Base-by-base conservation (phyloP, 306 rosid species). In the Malus domestica region DNA sequence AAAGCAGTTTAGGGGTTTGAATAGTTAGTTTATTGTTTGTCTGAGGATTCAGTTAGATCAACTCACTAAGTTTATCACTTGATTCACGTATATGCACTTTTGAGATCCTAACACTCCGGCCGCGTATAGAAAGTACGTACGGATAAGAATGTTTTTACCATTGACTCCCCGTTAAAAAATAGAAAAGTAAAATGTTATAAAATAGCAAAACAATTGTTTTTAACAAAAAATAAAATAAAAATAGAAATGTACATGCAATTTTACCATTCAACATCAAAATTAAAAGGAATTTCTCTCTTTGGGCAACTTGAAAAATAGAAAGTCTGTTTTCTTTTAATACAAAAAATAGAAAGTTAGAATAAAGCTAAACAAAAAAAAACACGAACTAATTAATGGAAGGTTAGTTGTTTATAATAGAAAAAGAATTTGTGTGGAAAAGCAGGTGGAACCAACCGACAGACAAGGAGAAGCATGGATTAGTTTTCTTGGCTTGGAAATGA, bases 401-500 rank as follows among this genome's bases (percentile, higher is more conserved):
- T 58, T 54, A 54, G 5, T 62, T 27, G 18, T 62, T 32, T 62
- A 62, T 19, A 66, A 66, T 66, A 11, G 20, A 66, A 66, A 30
- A 5, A 5, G 23, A 35, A 66, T 19, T 35, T 54, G 71, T 69
- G 71, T 74, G 85, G 77, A 77, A 87, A 78, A 20, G 72, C 79
- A 78, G 82, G 72, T 76, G 78, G 76, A 82, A 87, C 85, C 87
- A 85, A 87, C 82, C 89, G 86, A 91, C 76, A 87, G 61, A 23
- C 27, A 84, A 82, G 92, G 90, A 74, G 88, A 86, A 86, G 78
- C 88, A 67, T 69, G 58, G 81, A 55, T 79, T 83, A 64, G 85
- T 85, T 87, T 91, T 69, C 87, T 84, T 86, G 81, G 84, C 86
- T 86, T 87, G 82, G 89, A 89, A 89, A 75, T 84, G 87, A 84